Conservation (phyloP, 345 rosid species). For the Tarenaya hassleriana region DNA sequence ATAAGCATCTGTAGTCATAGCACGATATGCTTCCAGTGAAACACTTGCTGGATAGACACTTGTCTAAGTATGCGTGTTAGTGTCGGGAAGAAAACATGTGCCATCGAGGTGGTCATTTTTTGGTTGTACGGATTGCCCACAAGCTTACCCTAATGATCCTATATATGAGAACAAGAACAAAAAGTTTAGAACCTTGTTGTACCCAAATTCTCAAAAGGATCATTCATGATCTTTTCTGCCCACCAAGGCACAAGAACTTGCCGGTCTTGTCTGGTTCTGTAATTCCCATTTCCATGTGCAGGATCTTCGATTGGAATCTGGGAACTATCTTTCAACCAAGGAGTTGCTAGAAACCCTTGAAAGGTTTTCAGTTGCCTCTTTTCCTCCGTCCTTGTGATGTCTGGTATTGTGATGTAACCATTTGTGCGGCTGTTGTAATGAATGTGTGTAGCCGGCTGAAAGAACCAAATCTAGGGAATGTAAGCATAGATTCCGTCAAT, state of each 20-base stretch:
- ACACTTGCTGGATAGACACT: too few relatives aligned
- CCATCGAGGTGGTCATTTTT: too few relatives aligned
- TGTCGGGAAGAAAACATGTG: too few relatives aligned
- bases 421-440: background rate
- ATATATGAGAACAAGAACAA: too few relatives aligned
- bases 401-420: background rate
- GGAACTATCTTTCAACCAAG: conserved; percentile 11
- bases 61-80: too few relatives aligned
- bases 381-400: background rate
- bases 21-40: too few relatives aligned
- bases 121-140: too few relatives aligned
- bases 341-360: conserved; percentile 19
- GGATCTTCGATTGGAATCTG: conserved; percentile 9
- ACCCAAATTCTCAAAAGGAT: too few relatives aligned
- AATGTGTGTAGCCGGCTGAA: conserved; percentile 23
- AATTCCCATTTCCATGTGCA: conserved; percentile 11
- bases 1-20: too few relatives aligned
- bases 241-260: background rate
- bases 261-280: background rate
- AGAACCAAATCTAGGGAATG: conserved; percentile 3
- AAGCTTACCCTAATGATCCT: too few relatives aligned
- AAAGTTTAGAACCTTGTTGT: too few relatives aligned
- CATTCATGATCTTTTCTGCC: background rate
- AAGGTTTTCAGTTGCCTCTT: conserved; percentile 15
- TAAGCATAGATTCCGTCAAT: conserved; percentile 13